phyloP scores from a whole-genome alignment of 306 rosid genomes.

The Sphenostylis stenocarpa region DNA sequence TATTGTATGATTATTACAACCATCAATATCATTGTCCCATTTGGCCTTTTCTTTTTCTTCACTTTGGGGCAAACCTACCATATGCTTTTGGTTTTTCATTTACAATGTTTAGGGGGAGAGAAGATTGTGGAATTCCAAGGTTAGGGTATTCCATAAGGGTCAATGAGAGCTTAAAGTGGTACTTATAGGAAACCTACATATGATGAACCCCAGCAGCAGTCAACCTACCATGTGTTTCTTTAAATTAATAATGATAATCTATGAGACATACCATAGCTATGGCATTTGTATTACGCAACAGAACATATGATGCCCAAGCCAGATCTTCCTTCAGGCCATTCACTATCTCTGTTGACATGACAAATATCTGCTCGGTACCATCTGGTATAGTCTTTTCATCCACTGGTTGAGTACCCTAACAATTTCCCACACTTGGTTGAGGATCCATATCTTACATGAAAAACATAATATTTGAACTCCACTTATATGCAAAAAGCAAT shows the following conservation, averaged over 20 bases:
- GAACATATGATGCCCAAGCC: slow-evolving; percentile 87
- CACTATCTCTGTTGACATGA: slow-evolving; percentile 56
- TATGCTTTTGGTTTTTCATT: not conserved
- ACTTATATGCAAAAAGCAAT: not conserved
- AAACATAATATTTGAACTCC: slow-evolving; percentile 18
- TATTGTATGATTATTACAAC: not conserved
- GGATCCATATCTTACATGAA: slow-evolving; percentile 19
- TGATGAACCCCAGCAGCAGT: not conserved
- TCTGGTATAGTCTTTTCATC: slow-evolving; percentile 69
- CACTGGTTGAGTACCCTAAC: slow-evolving; percentile 72
- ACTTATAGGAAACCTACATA: not conserved
- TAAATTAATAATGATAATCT: not conserved
- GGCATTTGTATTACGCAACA: slow-evolving; percentile 78
- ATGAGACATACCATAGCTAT: slow-evolving; percentile 55
- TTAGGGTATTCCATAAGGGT: not conserved
- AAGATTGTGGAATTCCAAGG: not conserved
- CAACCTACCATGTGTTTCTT: not conserved
- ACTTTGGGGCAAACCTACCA: not conserved
- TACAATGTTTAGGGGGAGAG: not conserved
- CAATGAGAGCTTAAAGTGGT: not conserved
- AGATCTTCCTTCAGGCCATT: slow-evolving; percentile 69
- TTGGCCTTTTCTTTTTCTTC: not conserved
- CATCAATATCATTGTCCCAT: not conserved
- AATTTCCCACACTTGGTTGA: slow-evolving; percentile 9
- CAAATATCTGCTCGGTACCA: slow-evolving; percentile 71